Evolutionary conservation across 176 grass and related monocot genomes (phyloP), one percentile per base, ranked within the genome.

Genomic region (Musa itinerans): DNA sequence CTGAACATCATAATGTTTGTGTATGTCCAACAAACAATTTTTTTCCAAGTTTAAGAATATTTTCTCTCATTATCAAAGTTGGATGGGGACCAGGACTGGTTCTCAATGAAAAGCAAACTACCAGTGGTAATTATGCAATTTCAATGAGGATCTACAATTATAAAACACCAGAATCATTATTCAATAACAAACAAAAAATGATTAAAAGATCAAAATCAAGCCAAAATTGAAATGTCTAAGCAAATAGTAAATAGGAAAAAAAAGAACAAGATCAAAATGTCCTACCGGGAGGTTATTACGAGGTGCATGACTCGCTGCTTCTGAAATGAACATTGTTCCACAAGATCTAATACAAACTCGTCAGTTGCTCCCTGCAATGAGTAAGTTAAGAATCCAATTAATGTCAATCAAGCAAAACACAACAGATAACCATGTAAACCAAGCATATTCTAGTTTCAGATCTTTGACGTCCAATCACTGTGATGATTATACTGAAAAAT

Each of bases 291-390:
- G 10, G 88, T 99, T 91, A 99, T 94, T 70, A 94, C 84, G 19
- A 99, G 86, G 74, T 99, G 91, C 88, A 99, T 94, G 72, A 99
- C 76, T 50, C 88, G 78, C 71, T 99, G 95, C 56, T 99, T 99
- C 73, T 99, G 95, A 69, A 94, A 99, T 52, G 91, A 94, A 56
- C 95, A 94, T 82, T 99, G 95, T 70, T 99, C 95, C 20, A 99
- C 88, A 73, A 99, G 84, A 88, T 99, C 95, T 57, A 99, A 82
- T 66, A 94, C 90, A 84, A 99, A 94, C 66, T 99, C 95, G 84
- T 92, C 90, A 6, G 87, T 86, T 74, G 86, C 90, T 73, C 84
- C 91, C 95, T 99, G 58, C 65, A 80, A 49, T 34, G 13, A n/a
- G 25, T 51, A 76, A 13, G 10, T 79, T 10, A 21, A 65, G 1